phyloP scores from a whole-genome alignment of 257 asterid genomes.

The Nicotiana attenuata region DNA sequence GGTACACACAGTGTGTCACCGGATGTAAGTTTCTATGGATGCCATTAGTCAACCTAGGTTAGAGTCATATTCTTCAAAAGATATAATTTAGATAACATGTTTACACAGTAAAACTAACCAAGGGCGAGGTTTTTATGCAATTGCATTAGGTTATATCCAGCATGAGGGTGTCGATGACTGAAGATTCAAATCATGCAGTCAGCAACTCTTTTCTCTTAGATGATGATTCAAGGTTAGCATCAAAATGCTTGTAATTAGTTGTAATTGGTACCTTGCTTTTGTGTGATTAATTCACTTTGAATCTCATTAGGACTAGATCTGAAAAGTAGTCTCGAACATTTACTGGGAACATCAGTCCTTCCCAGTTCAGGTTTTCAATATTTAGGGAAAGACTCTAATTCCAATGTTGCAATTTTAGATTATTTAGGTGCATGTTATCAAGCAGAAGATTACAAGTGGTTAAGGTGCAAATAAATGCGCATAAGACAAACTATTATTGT shows the following conservation, averaged over 20 bases:
- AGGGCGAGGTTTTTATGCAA: background rate
- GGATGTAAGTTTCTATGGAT: constrained; percentile 64
- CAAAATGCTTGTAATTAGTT: background rate
- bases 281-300: background rate
- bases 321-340: background rate
- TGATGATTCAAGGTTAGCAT: constrained; percentile 88
- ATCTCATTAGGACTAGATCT: background rate
- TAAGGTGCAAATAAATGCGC: background rate
- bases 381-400: background rate
- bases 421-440: background rate
- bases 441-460: background rate
- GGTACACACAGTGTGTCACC: constrained; percentile 95
- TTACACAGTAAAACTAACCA: constrained; percentile 6
- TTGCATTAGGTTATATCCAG: constrained; percentile 72
- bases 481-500: background rate
- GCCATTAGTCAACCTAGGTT: constrained; percentile 33
- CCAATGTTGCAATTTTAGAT: background rate
- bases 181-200: constrained; percentile 86
- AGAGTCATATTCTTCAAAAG: constrained; percentile 27
- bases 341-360: background rate
- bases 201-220: constrained; percentile 95
- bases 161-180: constrained; percentile 93
- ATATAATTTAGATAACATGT: constrained; percentile 11
- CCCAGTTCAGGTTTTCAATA: background rate
- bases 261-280: background rate